These are phyloP conservation scores for Phaeotremella fagi DNA, from an alignment of 768 basidiomycete species.

Conservation along the genomic window DNA sequence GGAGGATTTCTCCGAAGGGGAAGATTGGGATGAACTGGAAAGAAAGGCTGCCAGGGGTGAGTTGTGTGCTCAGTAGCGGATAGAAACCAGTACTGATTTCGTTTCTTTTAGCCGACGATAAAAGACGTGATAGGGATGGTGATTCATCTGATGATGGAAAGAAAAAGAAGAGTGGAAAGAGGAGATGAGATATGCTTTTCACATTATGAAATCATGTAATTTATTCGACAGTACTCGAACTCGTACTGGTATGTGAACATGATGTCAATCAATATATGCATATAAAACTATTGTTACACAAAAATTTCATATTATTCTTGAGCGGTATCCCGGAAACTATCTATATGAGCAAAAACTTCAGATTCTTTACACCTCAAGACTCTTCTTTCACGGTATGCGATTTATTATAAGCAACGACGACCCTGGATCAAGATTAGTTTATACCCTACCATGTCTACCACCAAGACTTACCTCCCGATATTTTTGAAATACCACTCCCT, in stretches of 20 bases:
- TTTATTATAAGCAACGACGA: constrained; percentile 41
- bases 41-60: constrained; percentile 81
- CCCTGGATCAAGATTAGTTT: constrained; percentile 12
- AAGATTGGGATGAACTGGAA: constrained; percentile 96
- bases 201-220: background rate
- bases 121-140: constrained; percentile 47
- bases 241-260: no score
- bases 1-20: constrained; percentile 56
- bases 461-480: constrained; percentile 47
- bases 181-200: constrained; percentile 3
- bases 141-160: constrained; percentile 41
- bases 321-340: no score
- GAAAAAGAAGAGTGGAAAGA: constrained; percentile 43
- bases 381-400: constrained; percentile 37
- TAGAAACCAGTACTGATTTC: no score
- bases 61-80: no score
- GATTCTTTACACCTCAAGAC: no score
- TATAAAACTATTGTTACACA: no score
- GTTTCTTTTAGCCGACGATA: constrained; percentile 53
- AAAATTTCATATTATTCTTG: no score
- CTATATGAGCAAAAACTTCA: no score
- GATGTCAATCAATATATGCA: no score
- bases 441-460: background rate
- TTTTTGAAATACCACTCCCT: constrained; percentile 50
- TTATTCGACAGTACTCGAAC: no score